A percentile compares a stretch with the other conserved stretches of the same genome.
These are phyloP conservation scores for Lachnellula arida DNA, from an alignment of 2,329 filamentous ascomycete species.

Conservation along the genomic window DNA sequence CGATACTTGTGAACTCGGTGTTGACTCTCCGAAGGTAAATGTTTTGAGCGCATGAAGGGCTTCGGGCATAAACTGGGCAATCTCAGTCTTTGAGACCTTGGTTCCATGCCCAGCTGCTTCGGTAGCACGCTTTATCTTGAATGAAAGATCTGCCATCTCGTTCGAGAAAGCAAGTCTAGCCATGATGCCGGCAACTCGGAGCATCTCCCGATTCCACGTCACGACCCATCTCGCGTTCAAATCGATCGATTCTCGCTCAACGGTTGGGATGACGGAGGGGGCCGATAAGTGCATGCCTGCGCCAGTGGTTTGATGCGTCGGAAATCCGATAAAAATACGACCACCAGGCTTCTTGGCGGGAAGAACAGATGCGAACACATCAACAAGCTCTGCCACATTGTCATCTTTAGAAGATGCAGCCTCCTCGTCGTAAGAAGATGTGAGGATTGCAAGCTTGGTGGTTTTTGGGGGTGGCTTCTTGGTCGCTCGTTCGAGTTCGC, in stretches of 20 bases:
- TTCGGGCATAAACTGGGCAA: conserved; percentile 67
- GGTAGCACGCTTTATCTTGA: conserved; percentile 48
- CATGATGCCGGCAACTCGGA: conserved; percentile 85
- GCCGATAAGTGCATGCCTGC: conserved; percentile 92
- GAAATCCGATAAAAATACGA: conserved; percentile 94
- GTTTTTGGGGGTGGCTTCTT: conserved; percentile 92
- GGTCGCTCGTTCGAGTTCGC: conserved; percentile 89
- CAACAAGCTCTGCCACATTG: conserved; percentile 53
- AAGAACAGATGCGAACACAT: conserved; percentile 86
- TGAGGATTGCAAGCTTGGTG: conserved; percentile 82
- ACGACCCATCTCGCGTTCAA: conserved; percentile 92
- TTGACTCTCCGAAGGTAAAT: conserved; percentile 85
- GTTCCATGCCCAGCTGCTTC: conserved; percentile 38
- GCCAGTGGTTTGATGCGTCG: conserved; percentile 94
- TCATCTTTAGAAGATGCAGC: conserved; percentile 46
- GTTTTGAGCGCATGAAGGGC: conserved; percentile 81
- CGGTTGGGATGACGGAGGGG: conserved; percentile 92
- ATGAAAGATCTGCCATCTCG: conserved; percentile 75
- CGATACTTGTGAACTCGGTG: conserved; percentile 77
- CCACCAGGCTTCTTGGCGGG: conserved; percentile 78
- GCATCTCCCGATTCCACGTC: conserved; percentile 91
- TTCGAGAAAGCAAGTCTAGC: conserved; percentile 81
- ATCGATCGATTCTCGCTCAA: conserved; percentile 95
- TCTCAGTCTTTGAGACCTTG: conserved; percentile 57
- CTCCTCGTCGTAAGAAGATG: conserved; percentile 84